phyloP scores from a whole-genome alignment of 2,329 filamentous ascomycete species.

The Sporothrix globosa region DNA sequence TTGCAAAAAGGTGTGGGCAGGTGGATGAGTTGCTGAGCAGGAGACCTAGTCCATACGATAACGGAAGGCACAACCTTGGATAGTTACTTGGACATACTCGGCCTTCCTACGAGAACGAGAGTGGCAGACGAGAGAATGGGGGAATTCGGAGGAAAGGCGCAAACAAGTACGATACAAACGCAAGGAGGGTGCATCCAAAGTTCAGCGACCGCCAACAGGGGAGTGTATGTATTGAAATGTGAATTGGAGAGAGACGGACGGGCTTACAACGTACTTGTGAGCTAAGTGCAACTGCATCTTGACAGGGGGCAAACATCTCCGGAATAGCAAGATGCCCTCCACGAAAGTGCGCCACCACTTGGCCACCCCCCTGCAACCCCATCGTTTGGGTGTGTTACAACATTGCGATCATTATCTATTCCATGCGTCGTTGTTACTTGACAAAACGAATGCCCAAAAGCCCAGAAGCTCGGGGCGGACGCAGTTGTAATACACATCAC shows the following conservation, averaged over 20 bases:
- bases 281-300: background rate
- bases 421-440: background rate
- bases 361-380: constrained; percentile 7
- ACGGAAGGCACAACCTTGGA: constrained; percentile 21
- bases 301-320: background rate
- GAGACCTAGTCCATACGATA: constrained; percentile 22
- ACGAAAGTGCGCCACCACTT: background rate
- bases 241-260: background rate
- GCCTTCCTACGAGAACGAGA: background rate
- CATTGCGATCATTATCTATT: background rate
- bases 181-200: background rate
- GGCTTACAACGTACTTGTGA: background rate
- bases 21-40: constrained; percentile 2
- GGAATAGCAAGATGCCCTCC: background rate
- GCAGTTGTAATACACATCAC: constrained; percentile 1
- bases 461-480: background rate
- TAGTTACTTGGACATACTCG: background rate
- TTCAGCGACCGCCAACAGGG: background rate
- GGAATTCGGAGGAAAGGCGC: background rate
- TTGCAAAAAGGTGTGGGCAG: constrained; percentile 17
- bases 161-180: background rate
- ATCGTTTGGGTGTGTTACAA: background rate
- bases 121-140: background rate
- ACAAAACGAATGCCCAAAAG: background rate
- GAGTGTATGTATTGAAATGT: background rate